Evolutionary conservation across 371 early-diverging fungal genomes (phyloP), one percentile per base, ranked within the genome.

Genomic region (Haplosporangium sp.): DNA sequence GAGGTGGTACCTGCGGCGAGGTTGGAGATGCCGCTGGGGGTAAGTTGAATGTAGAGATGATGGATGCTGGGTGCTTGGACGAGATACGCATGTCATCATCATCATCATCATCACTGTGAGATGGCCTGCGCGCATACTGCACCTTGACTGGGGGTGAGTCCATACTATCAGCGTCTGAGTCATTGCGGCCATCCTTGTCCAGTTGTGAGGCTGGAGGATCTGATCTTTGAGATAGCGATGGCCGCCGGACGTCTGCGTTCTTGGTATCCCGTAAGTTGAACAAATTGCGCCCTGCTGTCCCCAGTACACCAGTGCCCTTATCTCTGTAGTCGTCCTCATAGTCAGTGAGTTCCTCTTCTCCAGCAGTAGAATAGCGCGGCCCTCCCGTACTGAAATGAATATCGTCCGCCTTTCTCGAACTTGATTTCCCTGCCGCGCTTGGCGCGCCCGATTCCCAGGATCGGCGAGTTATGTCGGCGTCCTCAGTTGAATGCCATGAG

Each of bases 91-190:
- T 37, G 5, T 68, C 69, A 40, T 62, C 69, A 36, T 72, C 65
- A 43, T 59, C 59, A 29, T 40, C 46, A 23, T 59, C 69, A 13
- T 50, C 29, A 4, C 29, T 29, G 29, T 29, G 51, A 18, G 16
- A 8, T 4, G 21, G 48, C 14, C 71, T 66, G 9, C 80, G 73
- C 14, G 59, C 60, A 21, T 79, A 79, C 50, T 79, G 80, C n/a
- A 79, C 80, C 37, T 68, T 79, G 40, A 79, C 62, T 12, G 80
- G 80, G 12, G 80, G 80, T 3, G 80, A 79, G 41, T 73, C 80
- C 38, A 62, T 16, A 20, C 67, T 67, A 16, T 73, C 77, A 9
- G 58, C 42, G 20, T 77, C 77, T 55, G 67, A 73, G 50, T 68
- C 68, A 37, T 16, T 45, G 7, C 36, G 45, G 14, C 23, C 50